Percentiles rank a stretch among this genome's conserved stretches.
phyloP scores from a whole-genome alignment of 495 filamentous ascomycete genomes.

The Xylaria telfairii region DNA sequence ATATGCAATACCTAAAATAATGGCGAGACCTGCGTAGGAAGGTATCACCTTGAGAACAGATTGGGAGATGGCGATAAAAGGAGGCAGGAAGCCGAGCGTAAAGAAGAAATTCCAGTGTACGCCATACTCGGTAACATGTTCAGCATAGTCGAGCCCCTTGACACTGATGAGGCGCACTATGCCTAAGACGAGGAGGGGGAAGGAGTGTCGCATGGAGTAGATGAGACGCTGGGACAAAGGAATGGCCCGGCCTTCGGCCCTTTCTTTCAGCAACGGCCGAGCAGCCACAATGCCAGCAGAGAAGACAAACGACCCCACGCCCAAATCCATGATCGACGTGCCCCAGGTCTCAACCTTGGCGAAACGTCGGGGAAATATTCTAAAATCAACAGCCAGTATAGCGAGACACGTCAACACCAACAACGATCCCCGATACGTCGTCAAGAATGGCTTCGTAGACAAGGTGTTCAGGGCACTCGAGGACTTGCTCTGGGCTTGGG shows the following conservation, averaged over 20 bases:
- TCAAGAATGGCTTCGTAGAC: conserved; percentile 88
- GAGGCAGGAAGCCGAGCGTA: conserved; percentile 86
- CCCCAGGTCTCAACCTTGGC: conserved; percentile 99
- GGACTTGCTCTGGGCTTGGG: conserved; percentile 39
- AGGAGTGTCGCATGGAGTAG: conserved; percentile 73
- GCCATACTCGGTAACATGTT: conserved; percentile 97
- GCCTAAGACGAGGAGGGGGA: conserved; percentile 83
- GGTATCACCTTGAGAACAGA: conserved; percentile 64
- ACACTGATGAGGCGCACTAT: conserved; percentile 83
- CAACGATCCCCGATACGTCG: conserved; percentile 88
- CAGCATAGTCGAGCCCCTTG: conserved; percentile 93
- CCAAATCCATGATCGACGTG: conserved; percentile 96
- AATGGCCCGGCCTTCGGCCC: conserved; percentile 52
- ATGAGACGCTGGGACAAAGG: conserved; percentile 62
- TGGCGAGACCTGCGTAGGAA: conserved; percentile 73
- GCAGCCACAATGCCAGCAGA: conserved; percentile 92
- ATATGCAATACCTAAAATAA: conserved; percentile 69
- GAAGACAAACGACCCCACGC: conserved; percentile 97
- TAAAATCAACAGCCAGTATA: conserved; percentile 97
- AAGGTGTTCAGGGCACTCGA: conserved; percentile 56
- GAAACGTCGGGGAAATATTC: conserved; percentile 88
- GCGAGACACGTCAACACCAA: conserved; percentile 90
- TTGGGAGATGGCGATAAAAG: conserved; percentile 87
- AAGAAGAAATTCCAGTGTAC: conserved; percentile 99
- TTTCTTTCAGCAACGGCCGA: conserved; percentile 78